A percentile compares a stretch with the other conserved stretches of the same genome.
These are phyloP conservation scores for Peniophora sp. DNA, from an alignment of 1,284 basidiomycete species.

Conservation along the genomic window DNA sequence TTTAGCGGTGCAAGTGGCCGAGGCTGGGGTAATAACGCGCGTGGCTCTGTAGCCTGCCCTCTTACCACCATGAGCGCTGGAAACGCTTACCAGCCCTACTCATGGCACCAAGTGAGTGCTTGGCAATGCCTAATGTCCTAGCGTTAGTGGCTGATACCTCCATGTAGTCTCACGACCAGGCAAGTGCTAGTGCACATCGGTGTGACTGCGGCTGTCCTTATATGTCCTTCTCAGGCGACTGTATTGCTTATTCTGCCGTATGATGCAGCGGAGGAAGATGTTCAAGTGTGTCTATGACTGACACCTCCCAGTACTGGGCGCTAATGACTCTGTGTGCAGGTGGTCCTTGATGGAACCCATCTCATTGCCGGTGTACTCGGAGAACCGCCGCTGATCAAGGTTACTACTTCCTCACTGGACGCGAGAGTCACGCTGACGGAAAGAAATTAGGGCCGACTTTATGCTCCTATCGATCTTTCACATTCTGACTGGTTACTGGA, in stretches of 20 bases:
- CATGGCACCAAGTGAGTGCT: constrained; percentile 36
- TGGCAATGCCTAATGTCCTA: not conserved
- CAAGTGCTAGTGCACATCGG: constrained; percentile 10
- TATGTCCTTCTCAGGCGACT: constrained; percentile 47
- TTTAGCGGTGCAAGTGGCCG: too few species aligned
- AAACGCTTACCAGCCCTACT: constrained; percentile 29
- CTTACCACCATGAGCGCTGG: constrained; percentile 12
- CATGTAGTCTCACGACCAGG: constrained; percentile 35
- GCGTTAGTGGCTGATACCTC: constrained; percentile 3
- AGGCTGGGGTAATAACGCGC: not conserved
- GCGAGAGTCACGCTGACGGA: not conserved
- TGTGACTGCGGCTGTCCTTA: constrained; percentile 2
- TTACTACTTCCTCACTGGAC: constrained; percentile 18
- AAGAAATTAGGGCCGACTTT: constrained; percentile 52
- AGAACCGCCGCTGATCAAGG: constrained; percentile 64
- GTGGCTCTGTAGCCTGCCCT: not conserved
- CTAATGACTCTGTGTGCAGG: constrained; percentile 37
- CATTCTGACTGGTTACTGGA: constrained; percentile 73
- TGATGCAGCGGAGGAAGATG: constrained; percentile 59
- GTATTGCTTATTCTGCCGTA: constrained; percentile 66
- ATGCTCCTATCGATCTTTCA: constrained; percentile 52
- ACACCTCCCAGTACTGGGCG: too few species aligned
- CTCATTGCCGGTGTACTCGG: constrained; percentile 65
- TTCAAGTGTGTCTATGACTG: constrained; percentile 59
- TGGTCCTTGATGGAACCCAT: constrained; percentile 60